Base-by-base conservation (phyloP, 1,284 basidiomycete genomes). In the Coniophora puteana region DNA sequence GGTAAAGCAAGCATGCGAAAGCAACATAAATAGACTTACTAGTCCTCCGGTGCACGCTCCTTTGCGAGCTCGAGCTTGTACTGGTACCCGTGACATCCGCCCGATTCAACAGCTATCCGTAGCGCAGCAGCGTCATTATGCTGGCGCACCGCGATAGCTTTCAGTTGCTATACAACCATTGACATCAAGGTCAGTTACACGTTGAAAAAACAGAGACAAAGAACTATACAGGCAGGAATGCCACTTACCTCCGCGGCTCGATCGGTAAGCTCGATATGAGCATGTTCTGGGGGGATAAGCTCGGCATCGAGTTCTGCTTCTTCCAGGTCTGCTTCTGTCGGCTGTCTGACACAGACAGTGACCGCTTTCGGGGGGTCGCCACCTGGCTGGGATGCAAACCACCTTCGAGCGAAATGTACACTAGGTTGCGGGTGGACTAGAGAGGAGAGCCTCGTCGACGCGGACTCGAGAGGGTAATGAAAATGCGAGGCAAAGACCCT, bases 71-170 rank as follows among this genome's bases (percentile, higher is more conserved):
- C 80, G 72, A 95, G 78, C 59, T 89, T 92, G 66, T 94, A 94
- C 56, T 94, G 89, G 56, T 94, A 94, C 23, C 92, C 92, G 53
- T 95, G 91, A 54, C 92, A 94, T 26, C 92, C 93, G 13, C 92
- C 92, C 4, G 86, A 89, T 57, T 93, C 90, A 18, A 95, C 88
- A 1, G 80, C 68, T 52, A 95, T 72, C 45, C 90, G 71, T 12
- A 94, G 67, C 2, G 80, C 84, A 16, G 86, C 72, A 22, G 74
- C 53, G 0, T 78, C 60, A 50, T 85, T 75, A 6, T 72, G 66
- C 51, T 86, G 74, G 12, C 77, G 68, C 26, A 68, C 50, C 7
- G 83, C 67, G 46, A 91, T 82, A 35, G 65, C 58, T 36, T 70
- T 68, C 3, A 91, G 66, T 82, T 86, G 85, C 87, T 90, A 47